phyloP scores from a whole-genome alignment of 2,329 filamentous ascomycete genomes.

The Cordyceps javanica region DNA sequence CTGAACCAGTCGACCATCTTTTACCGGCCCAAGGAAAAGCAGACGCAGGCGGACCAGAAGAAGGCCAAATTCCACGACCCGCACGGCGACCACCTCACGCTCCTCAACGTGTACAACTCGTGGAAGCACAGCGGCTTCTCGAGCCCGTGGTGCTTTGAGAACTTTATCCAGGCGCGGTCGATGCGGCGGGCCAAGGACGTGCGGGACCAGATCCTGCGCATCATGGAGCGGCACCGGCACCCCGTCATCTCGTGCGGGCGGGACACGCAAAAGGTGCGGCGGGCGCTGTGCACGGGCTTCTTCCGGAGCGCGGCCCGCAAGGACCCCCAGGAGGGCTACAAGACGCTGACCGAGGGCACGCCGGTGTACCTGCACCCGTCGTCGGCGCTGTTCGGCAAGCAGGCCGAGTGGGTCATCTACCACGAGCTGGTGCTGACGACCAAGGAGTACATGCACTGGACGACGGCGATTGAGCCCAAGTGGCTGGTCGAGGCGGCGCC shows the following conservation, averaged over 20 bases:
- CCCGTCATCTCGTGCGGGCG: slow-evolving; percentile 77
- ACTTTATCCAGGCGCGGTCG: slow-evolving; percentile 88
- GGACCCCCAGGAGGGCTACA: slow-evolving; percentile 94
- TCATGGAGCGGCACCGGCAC: slow-evolving; percentile 89
- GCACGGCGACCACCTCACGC: slow-evolving; percentile 85
- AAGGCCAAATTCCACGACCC: slow-evolving; percentile 97
- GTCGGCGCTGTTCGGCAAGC: slow-evolving; percentile 89
- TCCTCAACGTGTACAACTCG: slow-evolving; percentile 95
- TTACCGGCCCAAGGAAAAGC: slow-evolving; percentile 95
- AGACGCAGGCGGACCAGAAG: slow-evolving; percentile 92
- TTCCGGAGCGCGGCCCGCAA: slow-evolving; percentile 94
- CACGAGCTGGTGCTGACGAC: slow-evolving; percentile 86
- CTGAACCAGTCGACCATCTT: slow-evolving; percentile 82
- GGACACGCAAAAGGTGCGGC: slow-evolving; percentile 79
- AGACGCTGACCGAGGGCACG: slow-evolving; percentile 91
- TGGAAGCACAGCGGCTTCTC: slow-evolving; percentile 84
- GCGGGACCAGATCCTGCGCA: slow-evolving; percentile 82
- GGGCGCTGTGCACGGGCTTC: slow-evolving; percentile 87
- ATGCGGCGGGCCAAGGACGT: slow-evolving; percentile 91
- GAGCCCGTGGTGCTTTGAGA: slow-evolving; percentile 92
- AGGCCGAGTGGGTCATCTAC: slow-evolving; percentile 94
- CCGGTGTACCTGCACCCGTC: slow-evolving; percentile 92
- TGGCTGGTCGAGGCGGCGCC: slow-evolving; percentile 94
- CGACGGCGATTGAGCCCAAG: slow-evolving; percentile 89
- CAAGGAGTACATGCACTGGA: slow-evolving; percentile 97